These are phyloP conservation scores for Myxozyma vanderwaltii DNA, from an alignment of 805 yeast species.

Conservation along the genomic window DNA sequence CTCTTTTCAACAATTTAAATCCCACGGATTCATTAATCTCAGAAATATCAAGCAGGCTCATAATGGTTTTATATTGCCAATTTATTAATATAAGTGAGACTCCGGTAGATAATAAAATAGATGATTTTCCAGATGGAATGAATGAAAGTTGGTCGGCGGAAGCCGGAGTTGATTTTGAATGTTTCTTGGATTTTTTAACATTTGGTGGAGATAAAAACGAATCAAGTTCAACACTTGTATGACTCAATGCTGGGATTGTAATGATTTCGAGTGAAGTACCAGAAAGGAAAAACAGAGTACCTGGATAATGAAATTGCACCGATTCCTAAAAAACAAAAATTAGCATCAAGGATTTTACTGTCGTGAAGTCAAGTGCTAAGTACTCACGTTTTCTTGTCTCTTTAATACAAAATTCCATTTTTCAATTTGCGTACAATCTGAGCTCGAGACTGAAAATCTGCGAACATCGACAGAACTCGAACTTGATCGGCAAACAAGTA, in stretches of 20 bases:
- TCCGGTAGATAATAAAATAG: constrained; percentile 23
- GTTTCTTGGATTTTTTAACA: constrained; percentile 6
- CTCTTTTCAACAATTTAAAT: constrained; percentile 9
- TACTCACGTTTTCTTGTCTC: constrained; percentile 11
- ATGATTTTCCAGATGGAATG: constrained; percentile 23
- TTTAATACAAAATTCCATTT: constrained; percentile 9
- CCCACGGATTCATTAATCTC: neutral
- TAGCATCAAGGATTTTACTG: neutral
- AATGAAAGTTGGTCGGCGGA: constrained; percentile 5
- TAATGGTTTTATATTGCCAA: constrained; percentile 26
- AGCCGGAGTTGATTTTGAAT: neutral
- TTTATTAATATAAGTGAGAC: constrained; percentile 16
- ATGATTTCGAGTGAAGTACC: constrained; percentile 12
- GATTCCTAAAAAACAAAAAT: constrained; percentile 2
- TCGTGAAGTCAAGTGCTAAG: neutral
- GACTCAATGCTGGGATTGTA: constrained; percentile 18
- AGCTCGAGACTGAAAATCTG: neutral
- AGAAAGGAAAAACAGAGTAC: constrained; percentile 17
- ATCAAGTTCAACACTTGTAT: constrained; percentile 13
- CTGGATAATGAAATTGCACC: constrained; percentile 27
- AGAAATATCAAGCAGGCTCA: constrained; percentile 13
- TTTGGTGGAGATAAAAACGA: constrained; percentile 1
- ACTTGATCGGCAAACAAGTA: constrained; percentile 6
- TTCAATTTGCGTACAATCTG: neutral
- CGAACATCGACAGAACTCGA: constrained; percentile 15